These are phyloP conservation scores for Kingdonia uniflora DNA, from an alignment of 164 flowering plant genomes.

Conservation along the genomic window DNA sequence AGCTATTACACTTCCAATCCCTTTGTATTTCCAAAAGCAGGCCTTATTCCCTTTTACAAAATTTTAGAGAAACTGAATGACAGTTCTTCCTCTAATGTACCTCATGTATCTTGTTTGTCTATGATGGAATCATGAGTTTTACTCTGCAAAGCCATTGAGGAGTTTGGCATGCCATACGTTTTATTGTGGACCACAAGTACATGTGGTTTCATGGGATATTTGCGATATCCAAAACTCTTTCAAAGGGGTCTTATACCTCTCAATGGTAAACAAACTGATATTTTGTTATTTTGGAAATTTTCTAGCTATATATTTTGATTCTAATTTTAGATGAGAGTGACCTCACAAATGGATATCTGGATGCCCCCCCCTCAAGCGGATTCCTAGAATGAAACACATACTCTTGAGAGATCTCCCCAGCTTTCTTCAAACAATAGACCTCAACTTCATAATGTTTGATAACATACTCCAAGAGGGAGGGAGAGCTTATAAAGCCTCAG, in stretches of 20 bases:
- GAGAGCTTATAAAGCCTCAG: no score
- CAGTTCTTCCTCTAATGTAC: constrained; percentile 11
- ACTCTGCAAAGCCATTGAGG: constrained; percentile 29
- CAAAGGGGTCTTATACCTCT: constrained; percentile 30
- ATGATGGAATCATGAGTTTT: constrained; percentile 43
- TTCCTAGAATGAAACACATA: constrained; percentile 20
- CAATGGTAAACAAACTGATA: constrained; percentile 22
- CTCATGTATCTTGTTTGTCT: constrained; percentile 32
- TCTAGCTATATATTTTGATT: not conserved
- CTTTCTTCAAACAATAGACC: constrained; percentile 11
- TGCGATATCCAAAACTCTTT: constrained; percentile 18
- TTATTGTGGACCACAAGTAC: no score
- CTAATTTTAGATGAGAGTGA: constrained; percentile 17
- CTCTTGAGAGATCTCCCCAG: constrained; percentile 6
- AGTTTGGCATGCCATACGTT: constrained; percentile 30
- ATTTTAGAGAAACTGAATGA: constrained; percentile 22
- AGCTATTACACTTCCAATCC: constrained; percentile 28
- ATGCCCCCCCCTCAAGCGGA: constrained; percentile 22
- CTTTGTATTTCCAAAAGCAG: constrained; percentile 20
- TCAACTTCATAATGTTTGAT: constrained; percentile 12
- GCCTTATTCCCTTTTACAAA: constrained; percentile 20
- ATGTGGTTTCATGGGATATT: constrained; percentile 37
- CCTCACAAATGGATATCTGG: constrained; percentile 20
- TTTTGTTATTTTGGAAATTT: not conserved
- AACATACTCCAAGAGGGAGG: not conserved